These are phyloP conservation scores for Clonostachys rosea DNA, from an alignment of 2,329 filamentous ascomycete species.

Conservation along the genomic window DNA sequence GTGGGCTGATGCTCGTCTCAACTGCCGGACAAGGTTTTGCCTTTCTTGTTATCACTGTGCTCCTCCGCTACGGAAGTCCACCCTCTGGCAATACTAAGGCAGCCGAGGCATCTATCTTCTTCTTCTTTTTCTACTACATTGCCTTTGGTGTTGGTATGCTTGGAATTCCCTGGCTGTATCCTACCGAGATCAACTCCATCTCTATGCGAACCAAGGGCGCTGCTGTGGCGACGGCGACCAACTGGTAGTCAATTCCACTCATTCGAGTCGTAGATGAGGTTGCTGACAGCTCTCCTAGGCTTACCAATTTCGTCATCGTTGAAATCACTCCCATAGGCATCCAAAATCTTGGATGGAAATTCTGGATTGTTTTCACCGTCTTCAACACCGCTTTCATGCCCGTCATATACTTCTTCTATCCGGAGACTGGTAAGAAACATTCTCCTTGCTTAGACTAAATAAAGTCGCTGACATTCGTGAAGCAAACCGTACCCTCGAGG, in stretches of 20 bases:
- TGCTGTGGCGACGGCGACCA: constrained; percentile 24
- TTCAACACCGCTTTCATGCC: constrained; percentile 40
- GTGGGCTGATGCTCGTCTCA: constrained; percentile 20
- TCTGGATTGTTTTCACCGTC: constrained; percentile 46
- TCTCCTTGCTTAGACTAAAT: too few species aligned
- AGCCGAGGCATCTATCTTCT: constrained; percentile 18
- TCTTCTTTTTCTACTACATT: constrained; percentile 22
- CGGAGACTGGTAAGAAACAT: constrained; percentile 14
- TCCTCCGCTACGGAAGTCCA: constrained; percentile 10
- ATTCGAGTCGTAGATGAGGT: background rate
- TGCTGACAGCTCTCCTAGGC: constrained; percentile 4
- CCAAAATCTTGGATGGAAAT: constrained; percentile 42
- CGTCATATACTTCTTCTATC: constrained; percentile 42
- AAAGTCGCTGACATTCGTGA: too few species aligned
- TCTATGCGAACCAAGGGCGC: constrained; percentile 31
- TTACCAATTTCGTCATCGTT: constrained; percentile 19
- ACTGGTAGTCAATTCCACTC: constrained; percentile 15
- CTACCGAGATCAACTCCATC: constrained; percentile 32
- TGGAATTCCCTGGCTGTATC: constrained; percentile 33
- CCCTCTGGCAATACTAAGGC: constrained; percentile 11
- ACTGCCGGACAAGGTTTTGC: constrained; percentile 15
- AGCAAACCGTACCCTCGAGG: constrained; percentile 15
- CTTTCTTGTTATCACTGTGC: constrained; percentile 18
- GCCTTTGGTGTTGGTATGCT: constrained; percentile 23
- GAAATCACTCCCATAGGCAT: constrained; percentile 28